These are phyloP conservation scores for Phytophthora capsici DNA, from an alignment of 352 stramenopile species.

Conservation along the genomic window DNA sequence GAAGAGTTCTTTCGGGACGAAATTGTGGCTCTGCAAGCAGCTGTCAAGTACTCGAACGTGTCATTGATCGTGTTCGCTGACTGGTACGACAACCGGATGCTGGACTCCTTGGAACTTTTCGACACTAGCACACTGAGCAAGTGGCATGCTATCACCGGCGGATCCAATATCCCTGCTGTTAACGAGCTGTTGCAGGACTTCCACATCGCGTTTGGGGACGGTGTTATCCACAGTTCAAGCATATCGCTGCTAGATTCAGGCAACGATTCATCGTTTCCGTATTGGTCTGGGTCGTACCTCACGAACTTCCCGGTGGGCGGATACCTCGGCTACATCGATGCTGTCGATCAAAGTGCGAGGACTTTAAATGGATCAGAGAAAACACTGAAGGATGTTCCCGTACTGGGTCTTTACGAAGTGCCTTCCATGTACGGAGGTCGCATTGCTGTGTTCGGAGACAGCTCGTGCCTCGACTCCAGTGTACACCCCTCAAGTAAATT, in stretches of 20 bases:
- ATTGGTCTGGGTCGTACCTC: slow-evolving; percentile 69
- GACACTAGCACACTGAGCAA: slow-evolving; percentile 85
- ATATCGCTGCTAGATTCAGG: slow-evolving; percentile 49
- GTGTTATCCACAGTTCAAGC: slow-evolving; percentile 56
- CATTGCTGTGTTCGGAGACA: slow-evolving; percentile 81
- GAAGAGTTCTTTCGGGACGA: slow-evolving; percentile 82
- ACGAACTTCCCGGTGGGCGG: slow-evolving; percentile 72
- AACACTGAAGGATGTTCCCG: slow-evolving; percentile 45
- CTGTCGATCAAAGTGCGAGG: slow-evolving; percentile 56
- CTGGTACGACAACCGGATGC: slow-evolving; percentile 74
- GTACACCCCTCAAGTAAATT: slow-evolving; percentile 52
- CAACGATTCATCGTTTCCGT: slow-evolving; percentile 50
- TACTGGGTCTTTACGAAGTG: slow-evolving; percentile 75
- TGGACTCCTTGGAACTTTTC: slow-evolving; percentile 75
- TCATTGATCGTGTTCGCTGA: slow-evolving; percentile 81
- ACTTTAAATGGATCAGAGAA: slow-evolving; percentile 57
- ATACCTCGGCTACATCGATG: slow-evolving; percentile 67
- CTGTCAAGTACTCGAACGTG: slow-evolving; percentile 72
- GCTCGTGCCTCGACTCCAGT: slow-evolving; percentile 72
- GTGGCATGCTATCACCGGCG: slow-evolving; percentile 82
- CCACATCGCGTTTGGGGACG: slow-evolving; percentile 68
- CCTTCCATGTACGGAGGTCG: slow-evolving; percentile 63
- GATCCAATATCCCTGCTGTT: slow-evolving; percentile 77
- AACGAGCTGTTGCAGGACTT: slow-evolving; percentile 73
- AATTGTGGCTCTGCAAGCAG: slow-evolving; percentile 55